A percentile compares a stretch with the other conserved stretches of the same genome.
phyloP scores from a whole-genome alignment of 768 basidiomycete genomes.

The Tricholoma hemisulphureum region DNA sequence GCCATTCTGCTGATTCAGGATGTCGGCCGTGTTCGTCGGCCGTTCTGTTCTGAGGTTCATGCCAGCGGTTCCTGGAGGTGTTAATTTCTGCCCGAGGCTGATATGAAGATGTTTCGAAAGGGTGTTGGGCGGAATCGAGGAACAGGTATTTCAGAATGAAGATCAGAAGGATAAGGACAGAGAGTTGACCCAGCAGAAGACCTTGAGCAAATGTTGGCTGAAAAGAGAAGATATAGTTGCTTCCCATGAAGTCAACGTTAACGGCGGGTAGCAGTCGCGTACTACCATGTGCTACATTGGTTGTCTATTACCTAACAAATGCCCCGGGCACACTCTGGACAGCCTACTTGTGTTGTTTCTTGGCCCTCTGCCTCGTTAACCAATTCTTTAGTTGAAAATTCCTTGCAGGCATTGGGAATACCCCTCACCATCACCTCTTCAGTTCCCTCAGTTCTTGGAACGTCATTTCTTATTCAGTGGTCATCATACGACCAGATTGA shows the following conservation, averaged over 20 bases:
- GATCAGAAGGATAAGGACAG: slow-evolving; percentile 72
- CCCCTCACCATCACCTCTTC: slow-evolving; percentile 20
- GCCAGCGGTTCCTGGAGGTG: slow-evolving; percentile 38
- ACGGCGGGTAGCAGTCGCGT: background rate
- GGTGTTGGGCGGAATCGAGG: slow-evolving; percentile 70
- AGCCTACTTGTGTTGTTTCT: slow-evolving; percentile 28
- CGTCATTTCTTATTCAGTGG: slow-evolving; percentile 62
- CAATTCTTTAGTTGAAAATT: slow-evolving; percentile 41
- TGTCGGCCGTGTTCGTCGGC: slow-evolving; percentile 26
- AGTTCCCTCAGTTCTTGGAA: slow-evolving; percentile 7
- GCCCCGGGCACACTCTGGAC: too few relatives aligned
- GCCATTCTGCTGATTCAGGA: slow-evolving; percentile 85
- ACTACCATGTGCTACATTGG: too few relatives aligned
- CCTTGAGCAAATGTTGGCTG: slow-evolving; percentile 95
- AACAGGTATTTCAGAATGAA: slow-evolving; percentile 94
- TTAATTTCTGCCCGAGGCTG: slow-evolving; percentile 57
- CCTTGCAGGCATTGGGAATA: slow-evolving; percentile 29
- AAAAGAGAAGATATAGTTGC: slow-evolving; percentile 66
- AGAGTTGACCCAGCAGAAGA: slow-evolving; percentile 87
- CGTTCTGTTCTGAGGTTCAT: slow-evolving; percentile 17
- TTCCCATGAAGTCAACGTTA: slow-evolving; percentile 35
- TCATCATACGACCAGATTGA: slow-evolving; percentile 85
- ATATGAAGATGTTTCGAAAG: slow-evolving; percentile 55
- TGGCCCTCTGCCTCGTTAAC: slow-evolving; percentile 55
- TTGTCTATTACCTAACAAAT: too few relatives aligned